Evolutionary conservation across 257 asterid genomes (phyloP).

Genomic region (Salvia hispanica): DNA sequence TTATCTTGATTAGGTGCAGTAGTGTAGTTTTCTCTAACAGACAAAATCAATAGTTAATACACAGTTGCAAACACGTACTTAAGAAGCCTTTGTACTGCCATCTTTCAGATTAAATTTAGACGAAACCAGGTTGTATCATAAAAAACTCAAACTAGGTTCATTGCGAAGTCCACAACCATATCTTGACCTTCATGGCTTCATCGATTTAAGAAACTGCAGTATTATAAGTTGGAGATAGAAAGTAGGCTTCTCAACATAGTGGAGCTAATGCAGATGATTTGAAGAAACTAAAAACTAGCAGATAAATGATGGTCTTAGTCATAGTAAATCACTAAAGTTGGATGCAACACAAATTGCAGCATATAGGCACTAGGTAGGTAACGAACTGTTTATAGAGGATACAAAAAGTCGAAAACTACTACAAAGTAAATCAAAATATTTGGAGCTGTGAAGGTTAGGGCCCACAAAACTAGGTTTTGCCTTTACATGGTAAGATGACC

Average conservation of each 20-base stretch:
- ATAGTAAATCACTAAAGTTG: slow-evolving; percentile 25
- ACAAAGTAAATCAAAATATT: neutral
- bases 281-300: neutral
- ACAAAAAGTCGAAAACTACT: neutral
- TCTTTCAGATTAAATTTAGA: slow-evolving; percentile 1
- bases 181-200: neutral
- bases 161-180: neutral
- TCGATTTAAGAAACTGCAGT: neutral
- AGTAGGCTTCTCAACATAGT: slow-evolving; percentile 1
- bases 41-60: neutral
- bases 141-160: slow-evolving; percentile 1
- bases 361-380: neutral
- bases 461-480: neutral
- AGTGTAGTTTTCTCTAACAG: neutral
- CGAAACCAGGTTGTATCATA: neutral
- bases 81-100: neutral
- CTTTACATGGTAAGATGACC: slow-evolving; percentile 2
- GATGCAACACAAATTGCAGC: neutral
- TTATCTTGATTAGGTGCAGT: neutral
- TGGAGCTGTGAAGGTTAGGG: neutral
- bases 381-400: neutral
- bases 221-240: neutral
- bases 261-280: slow-evolving; percentile 16
- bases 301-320: slow-evolving; percentile 2
- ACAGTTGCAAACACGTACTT: neutral